phyloP scores from a whole-genome alignment of 2,329 filamentous ascomycete species.

The Fusarium torreyae region DNA sequence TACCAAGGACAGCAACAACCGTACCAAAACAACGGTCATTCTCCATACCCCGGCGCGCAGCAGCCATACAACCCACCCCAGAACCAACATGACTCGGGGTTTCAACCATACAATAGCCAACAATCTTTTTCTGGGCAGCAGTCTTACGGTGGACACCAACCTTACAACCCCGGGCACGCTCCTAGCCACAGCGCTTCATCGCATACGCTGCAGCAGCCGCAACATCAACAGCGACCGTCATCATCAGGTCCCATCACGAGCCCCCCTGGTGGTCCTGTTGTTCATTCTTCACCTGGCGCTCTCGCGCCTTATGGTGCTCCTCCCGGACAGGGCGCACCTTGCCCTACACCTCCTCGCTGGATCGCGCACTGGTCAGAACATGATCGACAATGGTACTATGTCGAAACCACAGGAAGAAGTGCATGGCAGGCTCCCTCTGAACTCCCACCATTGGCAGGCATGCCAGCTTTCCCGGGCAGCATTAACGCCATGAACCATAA shows the following conservation, averaged over 20 bases:
- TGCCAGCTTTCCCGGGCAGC: slow-evolving; percentile 25
- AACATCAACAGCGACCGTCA: slow-evolving; percentile 3
- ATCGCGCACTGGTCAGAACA: slow-evolving; percentile 43
- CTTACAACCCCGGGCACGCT: slow-evolving; percentile 4
- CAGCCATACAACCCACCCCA: neutral
- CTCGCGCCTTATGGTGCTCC: neutral
- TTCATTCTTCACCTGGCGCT: neutral
- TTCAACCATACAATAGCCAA: slow-evolving; percentile 7
- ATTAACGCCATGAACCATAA: neutral
- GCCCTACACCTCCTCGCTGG: slow-evolving; percentile 34
- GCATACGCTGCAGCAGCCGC: neutral
- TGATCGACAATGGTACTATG: slow-evolving; percentile 34
- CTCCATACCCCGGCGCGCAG: neutral
- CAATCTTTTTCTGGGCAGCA: neutral
- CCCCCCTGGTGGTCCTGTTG: neutral
- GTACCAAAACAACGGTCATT: slow-evolving; percentile 14
- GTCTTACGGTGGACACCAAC: neutral
- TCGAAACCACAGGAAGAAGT: slow-evolving; percentile 29
- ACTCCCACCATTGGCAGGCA: slow-evolving; percentile 12
- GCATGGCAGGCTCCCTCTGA: slow-evolving; percentile 19
- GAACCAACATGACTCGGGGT: neutral
- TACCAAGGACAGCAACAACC: slow-evolving; percentile 7
- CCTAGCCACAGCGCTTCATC: slow-evolving; percentile 1
- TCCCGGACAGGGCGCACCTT: neutral
- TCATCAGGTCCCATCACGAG: neutral